Conservation (phyloP, 1,284 basidiomycete species). For the Puccinia coronata region DNA sequence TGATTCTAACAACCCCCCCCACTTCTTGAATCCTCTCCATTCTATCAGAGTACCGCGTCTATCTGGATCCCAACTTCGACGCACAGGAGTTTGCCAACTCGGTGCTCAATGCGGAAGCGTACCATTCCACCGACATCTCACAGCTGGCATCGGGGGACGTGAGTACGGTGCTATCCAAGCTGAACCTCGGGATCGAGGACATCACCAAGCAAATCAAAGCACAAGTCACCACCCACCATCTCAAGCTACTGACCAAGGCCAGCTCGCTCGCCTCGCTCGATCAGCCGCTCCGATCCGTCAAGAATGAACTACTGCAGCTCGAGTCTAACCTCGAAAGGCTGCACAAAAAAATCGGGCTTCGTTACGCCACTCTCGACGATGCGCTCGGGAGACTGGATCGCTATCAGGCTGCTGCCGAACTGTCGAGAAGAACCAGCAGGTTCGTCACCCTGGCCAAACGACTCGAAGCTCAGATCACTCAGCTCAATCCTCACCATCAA, state of each 20-base stretch:
- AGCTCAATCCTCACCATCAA: background rate
- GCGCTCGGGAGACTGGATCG: constrained; percentile 73
- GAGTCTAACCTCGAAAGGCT: constrained; percentile 64
- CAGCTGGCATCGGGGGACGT: constrained; percentile 51
- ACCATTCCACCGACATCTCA: constrained; percentile 61
- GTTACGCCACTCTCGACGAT: constrained; percentile 71
- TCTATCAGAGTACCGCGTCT: constrained; percentile 59
- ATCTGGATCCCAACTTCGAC: constrained; percentile 72
- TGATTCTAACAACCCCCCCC: too few species aligned
- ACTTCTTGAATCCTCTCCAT: too few species aligned
- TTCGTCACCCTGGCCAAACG: constrained; percentile 78
- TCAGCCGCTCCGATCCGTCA: constrained; percentile 57
- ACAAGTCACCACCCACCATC: constrained; percentile 50
- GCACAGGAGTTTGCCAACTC: constrained; percentile 85
- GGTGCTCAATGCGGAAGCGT: constrained; percentile 74
- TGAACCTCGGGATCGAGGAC: constrained; percentile 11
- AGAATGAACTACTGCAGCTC: constrained; percentile 56
- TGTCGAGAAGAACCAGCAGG: constrained; percentile 76
- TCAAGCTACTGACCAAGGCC: constrained; percentile 61
- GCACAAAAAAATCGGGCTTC: constrained; percentile 76
- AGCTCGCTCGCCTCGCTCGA: constrained; percentile 63
- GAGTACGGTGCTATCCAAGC: background rate
- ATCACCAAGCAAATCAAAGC: constrained; percentile 19
- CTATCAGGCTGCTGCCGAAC: constrained; percentile 75
- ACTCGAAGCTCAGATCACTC: constrained; percentile 63